Conservation (phyloP, 148 eudicot species). For the Limonium bicolor region DNA sequence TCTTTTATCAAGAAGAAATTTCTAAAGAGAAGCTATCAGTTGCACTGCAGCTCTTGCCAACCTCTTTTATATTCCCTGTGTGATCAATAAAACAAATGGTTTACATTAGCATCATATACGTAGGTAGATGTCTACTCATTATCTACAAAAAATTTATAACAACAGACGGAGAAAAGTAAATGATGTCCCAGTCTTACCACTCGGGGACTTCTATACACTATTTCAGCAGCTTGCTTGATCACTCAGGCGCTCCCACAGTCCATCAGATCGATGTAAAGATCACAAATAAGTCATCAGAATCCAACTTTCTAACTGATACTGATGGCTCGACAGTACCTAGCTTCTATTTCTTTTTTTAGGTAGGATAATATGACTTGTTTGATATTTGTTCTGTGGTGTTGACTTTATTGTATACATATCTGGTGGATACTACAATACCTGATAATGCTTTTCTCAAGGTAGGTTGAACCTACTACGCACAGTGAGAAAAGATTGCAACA, state of each 20-base stretch:
- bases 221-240: constrained; percentile 55
- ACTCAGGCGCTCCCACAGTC: constrained; percentile 57
- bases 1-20: no score
- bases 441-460: no score
- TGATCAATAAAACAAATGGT: not conserved
- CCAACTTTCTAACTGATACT: constrained; percentile 20
- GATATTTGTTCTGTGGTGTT: no score
- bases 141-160: not conserved
- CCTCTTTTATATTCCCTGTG: constrained; percentile 21
- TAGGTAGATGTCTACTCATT: not conserved
- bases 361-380: no score
- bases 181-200: constrained; percentile 12
- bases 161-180: not conserved
- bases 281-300: constrained; percentile 36
- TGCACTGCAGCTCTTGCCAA: constrained; percentile 17
- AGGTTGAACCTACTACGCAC: no score
- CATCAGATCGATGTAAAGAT: constrained; percentile 75
- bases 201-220: constrained; percentile 37
- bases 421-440: no score
- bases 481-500: no score
- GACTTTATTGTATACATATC: no score
- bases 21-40: no score
- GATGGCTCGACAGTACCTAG: constrained; percentile 49
- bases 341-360: no score
- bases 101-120: not conserved